Evolutionary conservation across 805 yeast genomes (phyloP).

Genomic region (Metschnikowia baotianmanensis): DNA sequence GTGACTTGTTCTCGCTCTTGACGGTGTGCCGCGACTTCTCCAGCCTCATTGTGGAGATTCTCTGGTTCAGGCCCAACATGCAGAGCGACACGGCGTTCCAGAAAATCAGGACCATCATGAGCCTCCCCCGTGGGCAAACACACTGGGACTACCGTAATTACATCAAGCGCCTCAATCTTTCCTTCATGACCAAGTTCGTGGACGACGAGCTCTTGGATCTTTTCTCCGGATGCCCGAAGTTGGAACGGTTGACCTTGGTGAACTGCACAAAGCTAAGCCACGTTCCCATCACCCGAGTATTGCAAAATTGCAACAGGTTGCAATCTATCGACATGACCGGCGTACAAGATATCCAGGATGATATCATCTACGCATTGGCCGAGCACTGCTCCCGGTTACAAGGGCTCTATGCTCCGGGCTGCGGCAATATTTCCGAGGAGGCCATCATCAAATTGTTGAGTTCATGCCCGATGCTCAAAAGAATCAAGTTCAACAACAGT

Average conservation of each 20-base stretch:
- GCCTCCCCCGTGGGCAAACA: conserved; percentile 44
- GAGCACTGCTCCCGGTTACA: conserved; percentile 71
- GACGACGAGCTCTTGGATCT: conserved; percentile 60
- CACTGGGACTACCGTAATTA: conserved; percentile 65
- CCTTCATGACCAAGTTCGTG: conserved; percentile 66
- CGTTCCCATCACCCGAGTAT: conserved; percentile 56
- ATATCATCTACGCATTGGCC: conserved; percentile 66
- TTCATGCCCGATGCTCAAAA: conserved; percentile 70
- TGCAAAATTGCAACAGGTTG: conserved; percentile 63
- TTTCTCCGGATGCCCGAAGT: conserved; percentile 66
- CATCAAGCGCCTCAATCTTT: conserved; percentile 77
- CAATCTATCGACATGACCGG: conserved; percentile 90
- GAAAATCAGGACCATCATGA: conserved; percentile 56
- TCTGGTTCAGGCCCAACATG: conserved; percentile 87
- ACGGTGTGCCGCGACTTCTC: conserved; percentile 83
- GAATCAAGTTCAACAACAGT: conserved; percentile 80
- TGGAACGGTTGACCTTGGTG: conserved; percentile 84
- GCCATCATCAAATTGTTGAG: conserved; percentile 59
- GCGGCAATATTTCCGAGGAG: conserved; percentile 63
- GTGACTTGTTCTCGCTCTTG: conserved; percentile 59
- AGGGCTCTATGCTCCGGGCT: conserved; percentile 87
- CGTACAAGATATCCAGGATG: conserved; percentile 61
- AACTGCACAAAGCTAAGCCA: conserved; percentile 69
- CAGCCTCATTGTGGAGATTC: conserved; percentile 66
- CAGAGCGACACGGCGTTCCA: conserved; percentile 47